Conservation (phyloP, 192 early-diverging fungal species). For the Podila epicladia region DNA sequence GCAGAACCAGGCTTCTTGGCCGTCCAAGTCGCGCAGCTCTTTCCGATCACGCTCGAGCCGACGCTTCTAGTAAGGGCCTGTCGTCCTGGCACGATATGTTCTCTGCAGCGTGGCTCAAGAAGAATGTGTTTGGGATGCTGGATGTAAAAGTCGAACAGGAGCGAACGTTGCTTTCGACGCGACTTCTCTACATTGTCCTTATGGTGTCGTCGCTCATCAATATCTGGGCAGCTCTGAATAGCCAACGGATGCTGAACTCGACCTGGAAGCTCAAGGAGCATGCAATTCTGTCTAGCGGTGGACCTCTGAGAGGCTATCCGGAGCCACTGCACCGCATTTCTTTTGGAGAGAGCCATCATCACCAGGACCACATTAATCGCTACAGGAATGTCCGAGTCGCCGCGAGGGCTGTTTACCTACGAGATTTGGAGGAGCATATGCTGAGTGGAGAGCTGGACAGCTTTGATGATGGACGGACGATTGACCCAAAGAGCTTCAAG, state of each 20-base stretch:
- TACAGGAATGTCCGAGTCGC: constrained; percentile 23
- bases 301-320: constrained; percentile 12
- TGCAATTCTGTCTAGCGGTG: neutral
- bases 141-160: constrained; percentile 14
- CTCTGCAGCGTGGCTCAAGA: neutral
- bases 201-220: constrained; percentile 44
- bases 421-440: constrained; percentile 59
- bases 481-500: constrained; percentile 36
- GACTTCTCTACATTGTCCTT: constrained; percentile 27
- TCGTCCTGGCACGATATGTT: neutral
- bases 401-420: constrained; percentile 57
- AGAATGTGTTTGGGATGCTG: neutral
- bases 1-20: constrained; percentile 28
- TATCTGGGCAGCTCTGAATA: constrained; percentile 41
- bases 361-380: neutral
- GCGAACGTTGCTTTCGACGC: constrained; percentile 3
- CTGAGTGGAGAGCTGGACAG: constrained; percentile 28
- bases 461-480: constrained; percentile 34
- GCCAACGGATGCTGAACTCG: constrained; percentile 27
- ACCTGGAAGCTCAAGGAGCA: constrained; percentile 19
- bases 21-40: constrained; percentile 21
- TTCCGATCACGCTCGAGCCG: neutral
- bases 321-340: constrained; percentile 16
- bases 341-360: neutral
- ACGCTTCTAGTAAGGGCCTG: neutral